Evolutionary conservation across 306 rosid genomes (phyloP).

Genomic region (Prunus mongolica): DNA sequence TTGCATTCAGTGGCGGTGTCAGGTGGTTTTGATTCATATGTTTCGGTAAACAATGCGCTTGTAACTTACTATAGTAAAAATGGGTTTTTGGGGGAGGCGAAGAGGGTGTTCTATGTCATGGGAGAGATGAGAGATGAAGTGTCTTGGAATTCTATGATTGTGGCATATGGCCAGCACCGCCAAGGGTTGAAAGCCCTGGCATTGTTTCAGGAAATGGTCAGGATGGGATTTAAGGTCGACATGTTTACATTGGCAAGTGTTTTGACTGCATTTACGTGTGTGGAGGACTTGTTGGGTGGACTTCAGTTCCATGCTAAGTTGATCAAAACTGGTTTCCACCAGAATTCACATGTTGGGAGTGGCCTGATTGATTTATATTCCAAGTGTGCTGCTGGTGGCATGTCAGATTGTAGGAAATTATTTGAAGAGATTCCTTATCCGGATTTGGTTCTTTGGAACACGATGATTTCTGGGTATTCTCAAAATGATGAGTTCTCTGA

Average conservation of each 20-base stretch:
- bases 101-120: conserved; percentile 41
- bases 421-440: conserved; percentile 63
- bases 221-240: conserved; percentile 48
- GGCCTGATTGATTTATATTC: conserved; percentile 80
- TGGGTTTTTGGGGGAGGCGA: conserved; percentile 44
- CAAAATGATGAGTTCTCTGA: conserved; percentile 56
- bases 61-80: conserved; percentile 48
- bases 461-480: conserved; percentile 84
- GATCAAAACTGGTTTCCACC: conserved; percentile 73
- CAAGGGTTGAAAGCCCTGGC: conserved; percentile 51
- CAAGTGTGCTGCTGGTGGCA: conserved; percentile 61
- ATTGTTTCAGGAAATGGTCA: conserved; percentile 64
- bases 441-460: conserved; percentile 85
- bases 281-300: conserved; percentile 66
- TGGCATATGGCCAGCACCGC: conserved; percentile 66
- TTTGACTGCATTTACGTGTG: conserved; percentile 65
- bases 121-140: conserved; percentile 59
- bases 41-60: conserved; percentile 57
- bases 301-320: conserved; percentile 72
- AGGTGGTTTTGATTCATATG: conserved; percentile 55
- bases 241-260: conserved; percentile 85
- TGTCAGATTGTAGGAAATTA: conserved; percentile 60
- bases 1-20: conserved; percentile 38
- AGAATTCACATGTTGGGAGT: conserved; percentile 77
- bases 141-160: conserved; percentile 78